Base-by-base conservation (phyloP, 192 early-diverging fungal genomes). In the Coemansia sp. region DNA sequence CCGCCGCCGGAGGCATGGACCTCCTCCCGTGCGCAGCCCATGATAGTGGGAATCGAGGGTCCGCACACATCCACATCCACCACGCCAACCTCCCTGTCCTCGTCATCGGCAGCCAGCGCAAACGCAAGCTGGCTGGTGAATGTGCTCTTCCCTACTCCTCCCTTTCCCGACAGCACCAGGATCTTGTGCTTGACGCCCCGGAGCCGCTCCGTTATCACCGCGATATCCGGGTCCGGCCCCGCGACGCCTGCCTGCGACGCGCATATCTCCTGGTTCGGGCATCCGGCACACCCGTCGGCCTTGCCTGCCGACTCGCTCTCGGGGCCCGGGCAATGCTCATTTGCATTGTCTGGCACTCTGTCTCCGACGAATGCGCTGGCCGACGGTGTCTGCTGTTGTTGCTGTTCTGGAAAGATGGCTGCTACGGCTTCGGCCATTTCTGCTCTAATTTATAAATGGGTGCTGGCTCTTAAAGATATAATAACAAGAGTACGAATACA, bases 51-150 rank as follows among this genome's bases (percentile, higher is more conserved):
- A n/a, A 97, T 84, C 12, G 92, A 95, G 0, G 97, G 97, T 1
- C 97, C 97, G 69, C 95, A 97, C 5, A 99, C 87, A 77, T 99
- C 97, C 63, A 99, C 89, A 77, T 99, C 97, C 64, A 95, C 89
- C 40, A 98, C 90, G 2, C 97, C 97, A 3, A 94, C 87, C 32
- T 86, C 79, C 17, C 50, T 68, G 16, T 40, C 51, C 0, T n/a
- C n/a, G n/a, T 61, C 62, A 45, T 70, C 57, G 22, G 65, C 62
- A 1, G 88, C 84, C 7, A 99, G 84, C 4, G 95, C 89, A 67
- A 96, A 91, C 0, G 93, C 91, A 1, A 99, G 89, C 49, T 95
- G 90, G 7, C 91, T 85, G 8, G 96, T 92, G 44, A 96, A 94
- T 17, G 94, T 97, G 44, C 87, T 88, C 76, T 99, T 99, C 48